Percentiles rank a stretch among this genome's conserved stretches.
These are phyloP conservation scores for Trichoderma sp. DNA, from an alignment of 2,329 filamentous ascomycete species.

Conservation along the genomic window DNA sequence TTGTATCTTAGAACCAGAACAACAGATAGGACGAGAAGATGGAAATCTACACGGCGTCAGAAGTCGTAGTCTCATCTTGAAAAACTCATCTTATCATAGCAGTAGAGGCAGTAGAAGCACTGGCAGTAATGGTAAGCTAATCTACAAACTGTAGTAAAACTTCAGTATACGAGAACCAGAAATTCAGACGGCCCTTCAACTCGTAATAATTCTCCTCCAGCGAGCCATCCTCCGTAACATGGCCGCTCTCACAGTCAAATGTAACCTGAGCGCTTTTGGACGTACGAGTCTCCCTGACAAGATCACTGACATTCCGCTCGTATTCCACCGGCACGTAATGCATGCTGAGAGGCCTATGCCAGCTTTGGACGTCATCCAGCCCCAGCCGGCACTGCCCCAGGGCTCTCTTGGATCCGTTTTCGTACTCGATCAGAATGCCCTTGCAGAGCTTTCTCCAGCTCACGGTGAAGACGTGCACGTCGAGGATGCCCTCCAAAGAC, in stretches of 20 bases:
- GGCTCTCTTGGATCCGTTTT: background rate
- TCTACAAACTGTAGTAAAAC: background rate
- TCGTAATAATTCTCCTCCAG: background rate
- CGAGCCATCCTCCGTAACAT: background rate
- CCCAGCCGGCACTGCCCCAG: conserved; percentile 12
- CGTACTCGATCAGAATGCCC: background rate
- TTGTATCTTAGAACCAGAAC: background rate
- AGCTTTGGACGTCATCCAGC: background rate
- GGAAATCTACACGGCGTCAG: background rate
- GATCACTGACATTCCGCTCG: background rate
- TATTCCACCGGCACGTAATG: background rate
- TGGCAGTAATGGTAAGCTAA: background rate
- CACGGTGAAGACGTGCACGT: background rate
- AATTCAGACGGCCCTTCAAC: background rate
- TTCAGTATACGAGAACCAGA: background rate
- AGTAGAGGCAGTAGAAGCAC: background rate
- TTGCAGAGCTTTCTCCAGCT: background rate
- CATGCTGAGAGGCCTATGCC: background rate
- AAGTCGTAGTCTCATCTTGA: too few species aligned
- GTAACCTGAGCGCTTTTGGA: background rate
- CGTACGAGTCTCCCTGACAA: background rate
- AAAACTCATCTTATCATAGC: background rate
- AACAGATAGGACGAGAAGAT: background rate
- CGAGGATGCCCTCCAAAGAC: background rate
- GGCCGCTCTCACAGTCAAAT: background rate